Evolutionary conservation across 2,329 filamentous ascomycete species (phyloP).

Genomic region (Exophiala viscosa): DNA sequence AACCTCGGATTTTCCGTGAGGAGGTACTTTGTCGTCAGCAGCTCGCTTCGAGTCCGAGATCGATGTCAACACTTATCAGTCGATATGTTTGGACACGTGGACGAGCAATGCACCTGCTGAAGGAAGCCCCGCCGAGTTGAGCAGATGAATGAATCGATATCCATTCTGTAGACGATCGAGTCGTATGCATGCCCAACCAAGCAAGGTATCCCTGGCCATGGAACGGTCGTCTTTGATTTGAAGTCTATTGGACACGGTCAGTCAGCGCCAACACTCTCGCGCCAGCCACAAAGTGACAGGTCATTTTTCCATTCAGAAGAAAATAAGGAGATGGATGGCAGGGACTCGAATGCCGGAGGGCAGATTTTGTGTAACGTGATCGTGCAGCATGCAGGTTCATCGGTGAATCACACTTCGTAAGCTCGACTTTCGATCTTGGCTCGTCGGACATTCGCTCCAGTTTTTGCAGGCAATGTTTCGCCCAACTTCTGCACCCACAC

Average conservation of each 20-base stretch:
- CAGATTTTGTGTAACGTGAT: conserved; percentile 20
- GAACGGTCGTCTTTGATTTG: conserved; percentile 79
- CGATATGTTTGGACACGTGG: conserved; percentile 59
- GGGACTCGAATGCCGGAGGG: background rate
- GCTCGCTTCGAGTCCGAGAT: background rate
- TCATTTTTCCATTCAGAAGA: conserved; percentile 9
- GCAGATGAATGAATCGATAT: conserved; percentile 71
- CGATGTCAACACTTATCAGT: conserved; percentile 4
- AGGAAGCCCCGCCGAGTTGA: conserved; percentile 63
- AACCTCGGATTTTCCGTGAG: background rate
- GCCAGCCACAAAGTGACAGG: conserved; percentile 13
- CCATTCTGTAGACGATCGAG: conserved; percentile 75
- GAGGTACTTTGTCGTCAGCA: background rate
- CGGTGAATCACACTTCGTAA: background rate
- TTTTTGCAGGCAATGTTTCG: no score
- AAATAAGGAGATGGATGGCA: background rate
- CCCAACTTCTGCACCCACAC: no score
- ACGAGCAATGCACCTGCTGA: conserved; percentile 70
- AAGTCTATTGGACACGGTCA: conserved; percentile 52
- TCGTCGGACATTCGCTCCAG: background rate
- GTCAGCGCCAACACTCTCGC: conserved; percentile 1
- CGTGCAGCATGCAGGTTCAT: conserved; percentile 7
- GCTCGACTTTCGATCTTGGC: background rate
- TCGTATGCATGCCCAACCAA: conserved; percentile 84
- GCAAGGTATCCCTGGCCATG: conserved; percentile 70